These are phyloP conservation scores for Limnomonas spitsbergensis DNA, from an alignment of 139 green algal species.

Conservation along the genomic window DNA sequence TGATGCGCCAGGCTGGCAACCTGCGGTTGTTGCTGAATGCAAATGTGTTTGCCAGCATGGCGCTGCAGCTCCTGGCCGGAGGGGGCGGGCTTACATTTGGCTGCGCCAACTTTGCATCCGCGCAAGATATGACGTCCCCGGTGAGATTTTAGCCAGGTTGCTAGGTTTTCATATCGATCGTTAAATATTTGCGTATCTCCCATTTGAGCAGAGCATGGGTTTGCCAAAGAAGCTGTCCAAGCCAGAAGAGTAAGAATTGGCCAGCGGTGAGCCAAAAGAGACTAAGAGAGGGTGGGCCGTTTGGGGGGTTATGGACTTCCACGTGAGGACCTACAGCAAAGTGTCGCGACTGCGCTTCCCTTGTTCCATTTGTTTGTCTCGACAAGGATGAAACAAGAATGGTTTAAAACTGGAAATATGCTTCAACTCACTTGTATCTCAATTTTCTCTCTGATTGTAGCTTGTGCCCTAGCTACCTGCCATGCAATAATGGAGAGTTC, in stretches of 20 bases:
- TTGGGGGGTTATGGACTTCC: too few relatives aligned
- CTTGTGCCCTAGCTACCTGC: too few relatives aligned
- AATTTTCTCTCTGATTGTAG: too few relatives aligned
- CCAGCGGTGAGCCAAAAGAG: not conserved
- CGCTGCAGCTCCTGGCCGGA: conserved; percentile 74
- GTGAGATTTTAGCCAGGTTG: not conserved
- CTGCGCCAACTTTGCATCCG: conserved; percentile 60
- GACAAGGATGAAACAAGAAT: too few relatives aligned
- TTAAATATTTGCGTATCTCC: not conserved
- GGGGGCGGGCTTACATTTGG: conserved; percentile 77
- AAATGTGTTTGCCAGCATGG: conserved; percentile 73
- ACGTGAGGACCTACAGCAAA: too few relatives aligned
- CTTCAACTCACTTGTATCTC: too few relatives aligned
- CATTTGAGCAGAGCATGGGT: not conserved
- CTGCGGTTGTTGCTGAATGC: conserved; percentile 89
- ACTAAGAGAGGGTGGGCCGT: too few relatives aligned
- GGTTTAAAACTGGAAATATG: too few relatives aligned
- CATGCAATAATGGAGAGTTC: too few relatives aligned
- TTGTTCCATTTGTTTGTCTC: too few relatives aligned
- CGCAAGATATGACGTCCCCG: not conserved
- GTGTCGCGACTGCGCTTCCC: too few relatives aligned
- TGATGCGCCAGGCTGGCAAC: conserved; percentile 88
- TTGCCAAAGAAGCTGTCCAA: too few relatives aligned
- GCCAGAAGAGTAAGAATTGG: conserved; percentile 1
- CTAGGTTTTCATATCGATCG: not conserved